Conservation (phyloP, 805 yeast species). For the Schizosaccharomyces cryophilus region DNA sequence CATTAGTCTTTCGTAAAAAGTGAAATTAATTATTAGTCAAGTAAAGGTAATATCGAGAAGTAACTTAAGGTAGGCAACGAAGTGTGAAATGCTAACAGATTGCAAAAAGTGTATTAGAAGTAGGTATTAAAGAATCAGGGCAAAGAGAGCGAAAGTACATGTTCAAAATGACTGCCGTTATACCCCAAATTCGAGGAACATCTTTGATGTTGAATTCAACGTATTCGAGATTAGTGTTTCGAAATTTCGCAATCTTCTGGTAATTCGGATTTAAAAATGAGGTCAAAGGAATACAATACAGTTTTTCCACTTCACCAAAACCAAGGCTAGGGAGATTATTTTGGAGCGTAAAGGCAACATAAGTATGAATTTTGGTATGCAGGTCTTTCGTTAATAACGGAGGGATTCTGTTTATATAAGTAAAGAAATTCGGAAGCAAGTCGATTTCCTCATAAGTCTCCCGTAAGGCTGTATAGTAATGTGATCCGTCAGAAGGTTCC, state of each 20-base stretch:
- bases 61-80: background rate
- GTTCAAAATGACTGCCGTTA: background rate
- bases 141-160: background rate
- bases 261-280: background rate
- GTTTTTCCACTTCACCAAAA: background rate
- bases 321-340: background rate
- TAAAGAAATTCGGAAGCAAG: background rate
- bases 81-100: too few species aligned
- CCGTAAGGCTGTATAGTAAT: background rate
- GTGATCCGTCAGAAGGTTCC: background rate
- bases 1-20: background rate
- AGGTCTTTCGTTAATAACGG: background rate
- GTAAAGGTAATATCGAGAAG: background rate
- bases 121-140: background rate
- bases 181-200: background rate
- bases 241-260: background rate
- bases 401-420: background rate
- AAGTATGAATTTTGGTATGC: background rate
- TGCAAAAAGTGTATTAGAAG: background rate
- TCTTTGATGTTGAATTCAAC: background rate
- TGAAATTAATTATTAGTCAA: background rate
- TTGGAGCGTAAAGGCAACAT: background rate
- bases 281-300: background rate
- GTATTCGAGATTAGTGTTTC: background rate
- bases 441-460: background rate